Base-by-base conservation (phyloP, 352 stramenopile genomes). In the Pythium vanterpoolii region DNA sequence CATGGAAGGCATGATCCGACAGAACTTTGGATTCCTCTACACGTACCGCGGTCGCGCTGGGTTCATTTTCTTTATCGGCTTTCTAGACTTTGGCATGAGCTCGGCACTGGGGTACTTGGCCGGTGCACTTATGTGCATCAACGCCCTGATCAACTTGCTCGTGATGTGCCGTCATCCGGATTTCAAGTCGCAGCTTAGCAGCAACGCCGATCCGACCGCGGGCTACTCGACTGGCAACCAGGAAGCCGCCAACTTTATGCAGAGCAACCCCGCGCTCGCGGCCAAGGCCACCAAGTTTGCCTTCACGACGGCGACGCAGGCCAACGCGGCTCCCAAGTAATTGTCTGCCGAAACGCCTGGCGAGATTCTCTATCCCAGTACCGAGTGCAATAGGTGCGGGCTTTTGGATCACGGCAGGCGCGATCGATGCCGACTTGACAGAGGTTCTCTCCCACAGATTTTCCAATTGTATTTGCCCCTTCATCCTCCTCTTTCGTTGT, bases 41-140 rank as follows among this genome's bases (percentile, higher is more conserved):
- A 87, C 80, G 69, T 95, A 95, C 76, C 90, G 90, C 58, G 85
- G 85, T 36, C 81, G 85, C 57, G 85, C 85, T 6, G 74, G 72
- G 16, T 95, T 95, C 66, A 95, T 95, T 60, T 95, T 95, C 73
- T 95, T 95, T 66, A 93, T 95, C 64, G 85, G 85, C 51, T 95
- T 95, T 52, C 49, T 95, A 19, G 83, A 93, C 73, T 95, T 95
- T 56, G 85, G 85, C 48, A 95, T 95, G 71, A 87, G 79, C 71
- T 90, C 81, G 56, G 74, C 85, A 30, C 72, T 95, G 7, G 85
- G 80, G 18, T 86, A 73, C 33, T 56, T 95, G 55, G 83, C 83
- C 28, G 85, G 85, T 28, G 62, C 86, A 28, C 69, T 95, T 58
- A 95, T 95, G 85, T 92, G 83, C 69, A 42, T 89, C 24, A 95